Base-by-base conservation (phyloP, 2,329 filamentous ascomycete genomes). In the Fusarium chuoi region DNA sequence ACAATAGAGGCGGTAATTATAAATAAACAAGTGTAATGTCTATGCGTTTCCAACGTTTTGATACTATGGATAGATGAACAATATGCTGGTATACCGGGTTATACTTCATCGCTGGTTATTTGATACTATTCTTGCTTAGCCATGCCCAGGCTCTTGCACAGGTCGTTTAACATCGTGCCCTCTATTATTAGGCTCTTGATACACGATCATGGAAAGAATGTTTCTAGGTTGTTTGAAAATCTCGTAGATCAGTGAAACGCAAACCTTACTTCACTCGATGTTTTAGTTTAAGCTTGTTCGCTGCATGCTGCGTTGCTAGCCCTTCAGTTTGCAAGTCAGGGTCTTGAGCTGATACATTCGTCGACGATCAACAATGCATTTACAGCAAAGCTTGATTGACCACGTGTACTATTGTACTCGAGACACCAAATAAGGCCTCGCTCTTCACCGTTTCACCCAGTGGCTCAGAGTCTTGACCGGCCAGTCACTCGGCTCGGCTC, bases 401-500 rank as follows among this genome's bases (percentile, higher is more conserved):
- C 39, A 69, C 49, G 46, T 69, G 51, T 51, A 49, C 30, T 36
- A 28, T 36, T 42, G 39, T 42, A 35, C 59, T 58, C 39, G 35
- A 41, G 24, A 44, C 67, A 42, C 45, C 22, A 39, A 45, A 45
- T 5, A 33, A 17, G 33, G 26, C 30, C 59, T 38, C 51, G 51
- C 35, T 61, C 22, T 39, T 30, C 28, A 48, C 44, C 56, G 35
- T 68, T 69, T 51, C n/a, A 42, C 39, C 15, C n/a, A 11, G 28
- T 39, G 15, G 41, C 41, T 49, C 24, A 44, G 45, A 65, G 28
- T 46, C 35, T 39, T 48, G 42, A 38, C 56, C 52, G 35, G 51
- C 41, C 52, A 74, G 62, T 75, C 59, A 72, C 61, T 62, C 65
- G 71, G 72, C 42, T 74, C 71, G 71, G 61, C 65, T 68, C 55